Percentiles rank a stretch among this genome's conserved stretches.
Evolutionary conservation across 305 asterid genomes (phyloP).

Genomic region (Solanum hybrid): DNA sequence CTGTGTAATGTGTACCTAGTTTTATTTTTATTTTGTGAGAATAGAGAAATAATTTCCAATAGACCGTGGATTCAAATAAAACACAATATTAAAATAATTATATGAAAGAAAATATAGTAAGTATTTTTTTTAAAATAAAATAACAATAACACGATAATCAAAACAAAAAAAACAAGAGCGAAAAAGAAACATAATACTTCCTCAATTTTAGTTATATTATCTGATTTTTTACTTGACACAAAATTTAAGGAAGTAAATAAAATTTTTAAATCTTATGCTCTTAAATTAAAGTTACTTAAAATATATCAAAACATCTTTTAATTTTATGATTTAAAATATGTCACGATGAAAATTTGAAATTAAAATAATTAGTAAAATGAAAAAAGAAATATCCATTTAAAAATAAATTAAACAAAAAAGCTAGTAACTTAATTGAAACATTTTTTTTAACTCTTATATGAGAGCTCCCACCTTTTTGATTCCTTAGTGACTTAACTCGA

Average conservation of each 20-base stretch:
- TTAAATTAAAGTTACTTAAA: neutral
- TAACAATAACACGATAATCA: neutral
- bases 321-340: neutral
- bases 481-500: too few relatives aligned
- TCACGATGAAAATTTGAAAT: neutral
- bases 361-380: neutral
- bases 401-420: too few relatives aligned
- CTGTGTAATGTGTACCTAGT: accelerated
- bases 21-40: neutral
- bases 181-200: neutral
- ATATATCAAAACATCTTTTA: neutral
- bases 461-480: neutral
- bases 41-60: accelerated
- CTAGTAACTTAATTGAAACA: too few relatives aligned
- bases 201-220: neutral
- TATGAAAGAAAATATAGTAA: neutral
- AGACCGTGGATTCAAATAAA: neutral
- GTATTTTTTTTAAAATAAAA: too few relatives aligned
- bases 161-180: neutral
- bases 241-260: neutral
- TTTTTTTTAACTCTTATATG: neutral
- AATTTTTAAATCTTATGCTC: accelerated
- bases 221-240: neutral
- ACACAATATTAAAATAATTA: neutral
- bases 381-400: accelerated